phyloP scores from a whole-genome alignment of 345 rosid genomes.

The Garcia nutans region DNA sequence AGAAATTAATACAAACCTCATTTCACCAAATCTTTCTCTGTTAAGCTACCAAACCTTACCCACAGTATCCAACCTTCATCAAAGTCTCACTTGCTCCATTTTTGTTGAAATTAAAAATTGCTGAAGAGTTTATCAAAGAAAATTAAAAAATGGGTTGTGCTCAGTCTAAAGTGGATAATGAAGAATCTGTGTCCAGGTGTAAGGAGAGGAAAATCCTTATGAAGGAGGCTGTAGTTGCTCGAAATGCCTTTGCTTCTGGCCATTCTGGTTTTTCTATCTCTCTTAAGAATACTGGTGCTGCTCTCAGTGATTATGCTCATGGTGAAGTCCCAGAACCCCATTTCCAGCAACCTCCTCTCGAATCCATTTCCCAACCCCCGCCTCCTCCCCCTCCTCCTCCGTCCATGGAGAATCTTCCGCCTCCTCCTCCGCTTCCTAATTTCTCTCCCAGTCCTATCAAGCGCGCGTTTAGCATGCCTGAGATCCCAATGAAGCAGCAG shows the following conservation, averaged over 20 bases:
- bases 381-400: conserved; percentile 46
- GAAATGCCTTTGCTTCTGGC: conserved; percentile 80
- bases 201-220: conserved; percentile 69
- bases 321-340: conserved; percentile 58
- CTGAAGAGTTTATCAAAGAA: background rate
- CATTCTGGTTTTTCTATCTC: conserved; percentile 73
- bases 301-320: conserved; percentile 81
- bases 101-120: background rate
- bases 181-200: conserved; percentile 81
- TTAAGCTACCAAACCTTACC: background rate
- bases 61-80: background rate
- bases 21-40: background rate
- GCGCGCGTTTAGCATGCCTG: conserved; percentile 69
- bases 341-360: conserved; percentile 19
- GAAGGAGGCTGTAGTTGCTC: conserved; percentile 81
- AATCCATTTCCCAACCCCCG: conserved; percentile 20
- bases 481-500: conserved; percentile 35
- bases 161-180: conserved; percentile 84
- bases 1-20: too few species aligned
- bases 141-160: conserved; percentile 70
- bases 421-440: conserved; percentile 79
- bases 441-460: conserved; percentile 82
- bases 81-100: background rate
- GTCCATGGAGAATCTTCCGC: conserved; percentile 53
- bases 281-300: conserved; percentile 84